Conservation (phyloP, 345 rosid species). For the Boechera divaricarpa region DNA sequence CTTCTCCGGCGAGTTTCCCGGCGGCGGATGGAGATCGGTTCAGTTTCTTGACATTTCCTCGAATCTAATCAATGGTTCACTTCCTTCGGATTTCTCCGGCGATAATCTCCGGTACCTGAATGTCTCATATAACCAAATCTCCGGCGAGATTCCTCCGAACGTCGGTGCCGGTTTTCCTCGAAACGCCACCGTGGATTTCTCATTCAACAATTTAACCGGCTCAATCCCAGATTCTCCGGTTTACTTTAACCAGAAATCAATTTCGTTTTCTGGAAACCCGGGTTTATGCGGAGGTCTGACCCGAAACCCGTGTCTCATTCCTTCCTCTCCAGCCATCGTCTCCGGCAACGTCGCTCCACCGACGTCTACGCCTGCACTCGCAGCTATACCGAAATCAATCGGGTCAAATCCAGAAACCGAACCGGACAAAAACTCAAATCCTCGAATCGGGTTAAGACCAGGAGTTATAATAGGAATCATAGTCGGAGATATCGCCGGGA, state of each 20-base stretch:
- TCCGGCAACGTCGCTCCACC: constrained; percentile 37
- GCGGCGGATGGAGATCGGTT: constrained; percentile 55
- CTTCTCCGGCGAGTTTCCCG: constrained; percentile 61
- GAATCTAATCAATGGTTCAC: constrained; percentile 72
- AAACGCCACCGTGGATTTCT: constrained; percentile 75
- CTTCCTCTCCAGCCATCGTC: constrained; percentile 51
- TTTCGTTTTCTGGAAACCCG: constrained; percentile 65
- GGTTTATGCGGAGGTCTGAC: constrained; percentile 68
- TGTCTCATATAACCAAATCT: constrained; percentile 69
- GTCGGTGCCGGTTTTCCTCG: constrained; percentile 51
- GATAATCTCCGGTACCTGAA: constrained; percentile 59
- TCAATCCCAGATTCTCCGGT: constrained; percentile 60
- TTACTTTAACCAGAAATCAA: constrained; percentile 56
- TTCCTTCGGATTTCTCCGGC: constrained; percentile 77
- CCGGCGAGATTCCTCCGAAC: constrained; percentile 62
- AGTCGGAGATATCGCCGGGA: constrained; percentile 53
- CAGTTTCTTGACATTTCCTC: constrained; percentile 76
- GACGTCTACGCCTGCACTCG: constrained; percentile 75
- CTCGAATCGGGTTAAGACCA: constrained; percentile 45
- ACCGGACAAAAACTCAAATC: not conserved
- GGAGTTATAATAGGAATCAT: constrained; percentile 52
- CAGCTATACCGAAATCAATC: constrained; percentile 56
- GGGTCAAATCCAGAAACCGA: constrained; percentile 42
- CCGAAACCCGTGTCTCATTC: constrained; percentile 57
- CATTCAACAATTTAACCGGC: constrained; percentile 81